phyloP scores from a whole-genome alignment of 106 monocot genomes.

The Allium fistulosum region DNA sequence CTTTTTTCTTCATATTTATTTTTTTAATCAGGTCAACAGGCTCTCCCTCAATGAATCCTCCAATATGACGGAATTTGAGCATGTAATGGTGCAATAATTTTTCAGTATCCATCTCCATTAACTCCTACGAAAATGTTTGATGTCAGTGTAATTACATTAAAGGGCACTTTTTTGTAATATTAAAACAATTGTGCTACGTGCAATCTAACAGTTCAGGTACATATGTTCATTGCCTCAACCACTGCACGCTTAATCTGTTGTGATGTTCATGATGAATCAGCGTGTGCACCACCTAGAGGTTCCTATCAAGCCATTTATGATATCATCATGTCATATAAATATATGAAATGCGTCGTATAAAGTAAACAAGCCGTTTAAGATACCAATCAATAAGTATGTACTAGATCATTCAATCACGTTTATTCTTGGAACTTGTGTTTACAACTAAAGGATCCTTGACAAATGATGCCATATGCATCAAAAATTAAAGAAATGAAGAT shows the following conservation, averaged over 20 bases:
- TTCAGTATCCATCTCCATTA: constrained; percentile 23
- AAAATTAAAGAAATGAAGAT: no score
- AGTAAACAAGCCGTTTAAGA: no score
- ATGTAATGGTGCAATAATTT: constrained; percentile 19
- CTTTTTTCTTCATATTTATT: constrained; percentile 35
- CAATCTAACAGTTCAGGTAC: background rate
- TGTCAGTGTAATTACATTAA: no score
- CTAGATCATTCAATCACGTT: no score
- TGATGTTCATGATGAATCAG: constrained; percentile 60
- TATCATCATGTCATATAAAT: no score
- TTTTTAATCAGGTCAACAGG: constrained; percentile 24
- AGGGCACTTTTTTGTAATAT: background rate
- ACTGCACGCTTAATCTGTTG: constrained; percentile 49
- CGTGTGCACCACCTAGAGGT: constrained; percentile 67
- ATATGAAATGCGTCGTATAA: no score
- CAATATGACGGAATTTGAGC: constrained; percentile 29
- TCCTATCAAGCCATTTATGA: constrained; percentile 19
- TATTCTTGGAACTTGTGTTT: no score
- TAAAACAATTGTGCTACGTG: background rate
- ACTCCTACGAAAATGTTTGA: constrained; percentile 13
- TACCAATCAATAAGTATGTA: no score
- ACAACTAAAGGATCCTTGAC: no score
- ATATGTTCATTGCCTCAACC: constrained; percentile 15
- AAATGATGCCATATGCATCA: no score
- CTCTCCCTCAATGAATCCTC: constrained; percentile 30